Evolutionary conservation across 257 asterid species (phyloP), one percentile per base, ranked within the genome.

Genomic region (Nemophila menziesii): DNA sequence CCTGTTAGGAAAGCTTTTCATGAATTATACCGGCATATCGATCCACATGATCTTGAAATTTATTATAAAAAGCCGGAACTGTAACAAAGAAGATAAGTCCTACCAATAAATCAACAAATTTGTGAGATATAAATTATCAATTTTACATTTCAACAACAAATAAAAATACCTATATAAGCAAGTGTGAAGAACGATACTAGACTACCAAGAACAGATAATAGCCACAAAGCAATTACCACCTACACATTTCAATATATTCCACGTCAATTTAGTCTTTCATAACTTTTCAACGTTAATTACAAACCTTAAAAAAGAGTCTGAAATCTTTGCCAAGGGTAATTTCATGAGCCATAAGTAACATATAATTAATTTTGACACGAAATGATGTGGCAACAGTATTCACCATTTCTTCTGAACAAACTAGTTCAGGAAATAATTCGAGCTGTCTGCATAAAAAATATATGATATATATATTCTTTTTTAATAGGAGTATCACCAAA

Each of bases 201-300:
- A 80, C 83, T 66, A 48, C 96, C 96, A 47, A 80, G 54, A 53
- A 76, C 94, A 44, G 98, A 89, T 54, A 89, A 58, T 55, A 89
- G 69, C 98, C 98, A 89, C 54, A 89, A 55, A 58, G 78, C 78
- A 63, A 81, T 76, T 67, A 81, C 96, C 15, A 81, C 98, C 98
- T 89, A 92, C 80, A 78, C 49, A 64, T 72, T 61, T 33, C 46
- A 61, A 19, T 39, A 54, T 52, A 66, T 20, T 22, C 10, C 22
- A 11, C 37, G 19, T 41, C 20, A 34, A 15, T 22, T 39, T 39
- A 20, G 18, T 40, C 16, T 11, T 22, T 39, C 44, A 5, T 14
- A 11, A 11, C 24, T 20, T 39, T 43, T n/a, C 22, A 26, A 12
- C 19, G 43, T 55, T 33, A 51, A 27, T 44, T 37, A 58, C 39